A percentile compares a stretch with the other conserved stretches of the same genome.
Conservation (phyloP, 2,329 filamentous ascomycete species). For the Juglanconis oblonga region DNA sequence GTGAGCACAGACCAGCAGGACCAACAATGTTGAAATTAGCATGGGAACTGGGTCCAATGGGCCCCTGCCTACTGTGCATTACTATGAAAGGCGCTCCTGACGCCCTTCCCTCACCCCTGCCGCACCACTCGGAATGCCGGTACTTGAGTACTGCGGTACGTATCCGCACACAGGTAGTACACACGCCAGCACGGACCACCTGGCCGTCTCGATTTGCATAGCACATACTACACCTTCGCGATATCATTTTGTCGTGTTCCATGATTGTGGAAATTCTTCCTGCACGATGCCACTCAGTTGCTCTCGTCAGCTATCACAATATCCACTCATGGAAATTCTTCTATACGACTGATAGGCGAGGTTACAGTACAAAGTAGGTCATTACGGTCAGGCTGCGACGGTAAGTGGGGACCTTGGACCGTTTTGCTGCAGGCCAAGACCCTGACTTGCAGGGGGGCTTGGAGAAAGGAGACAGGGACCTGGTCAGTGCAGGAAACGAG, state of each 20-base stretch:
- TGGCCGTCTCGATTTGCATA: neutral
- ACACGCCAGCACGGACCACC: neutral
- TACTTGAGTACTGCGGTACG: slow-evolving; percentile 1
- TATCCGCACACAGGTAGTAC: neutral
- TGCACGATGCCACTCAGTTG: too few species aligned
- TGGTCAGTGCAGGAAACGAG: slow-evolving; percentile 15
- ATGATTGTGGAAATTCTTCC: too few species aligned
- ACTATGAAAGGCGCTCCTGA: neutral
- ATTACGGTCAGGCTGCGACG: neutral
- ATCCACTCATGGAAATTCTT: too few species aligned
- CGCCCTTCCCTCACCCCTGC: slow-evolving; percentile 13
- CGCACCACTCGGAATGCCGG: neutral
- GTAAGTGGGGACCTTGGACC: slow-evolving; percentile 4
- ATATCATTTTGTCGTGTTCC: neutral
- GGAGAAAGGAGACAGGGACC: slow-evolving; percentile 12
- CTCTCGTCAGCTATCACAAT: too few species aligned
- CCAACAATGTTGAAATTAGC: slow-evolving; percentile 16
- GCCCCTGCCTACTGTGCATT: neutral
- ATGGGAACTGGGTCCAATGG: neutral
- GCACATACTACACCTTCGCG: neutral
- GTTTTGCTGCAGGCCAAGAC: slow-evolving; percentile 15
- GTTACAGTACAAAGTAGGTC: neutral
- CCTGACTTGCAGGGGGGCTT: slow-evolving; percentile 1
- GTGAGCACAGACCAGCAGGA: slow-evolving; percentile 13
- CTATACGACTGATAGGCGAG: neutral